A percentile compares a stretch with the other conserved stretches of the same genome.
These are phyloP conservation scores for Sordariomycetes sp. DNA, from an alignment of 2,329 filamentous ascomycete genomes.

Conservation along the genomic window DNA sequence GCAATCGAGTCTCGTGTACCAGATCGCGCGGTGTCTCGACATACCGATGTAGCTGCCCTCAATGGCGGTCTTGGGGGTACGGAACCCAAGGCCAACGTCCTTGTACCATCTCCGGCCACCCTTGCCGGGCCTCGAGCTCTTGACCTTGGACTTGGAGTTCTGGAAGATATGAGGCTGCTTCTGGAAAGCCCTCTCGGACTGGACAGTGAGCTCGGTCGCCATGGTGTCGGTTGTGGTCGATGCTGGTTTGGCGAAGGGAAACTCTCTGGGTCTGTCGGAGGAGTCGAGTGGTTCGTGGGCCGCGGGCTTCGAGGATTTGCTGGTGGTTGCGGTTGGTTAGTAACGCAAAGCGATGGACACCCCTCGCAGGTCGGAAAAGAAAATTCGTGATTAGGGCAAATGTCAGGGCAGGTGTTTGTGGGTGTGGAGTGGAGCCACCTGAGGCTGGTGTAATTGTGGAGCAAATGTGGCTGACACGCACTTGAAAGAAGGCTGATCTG, in stretches of 20 bases:
- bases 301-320: slow-evolving; percentile 5
- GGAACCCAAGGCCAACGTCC: slow-evolving; percentile 98
- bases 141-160: slow-evolving; percentile 87
- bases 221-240: slow-evolving; percentile 39
- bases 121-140: slow-evolving; percentile 80
- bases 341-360: background rate
- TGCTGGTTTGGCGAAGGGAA: background rate
- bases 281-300: slow-evolving; percentile 4
- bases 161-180: slow-evolving; percentile 99
- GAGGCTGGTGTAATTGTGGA: background rate
- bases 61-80: slow-evolving; percentile 97
- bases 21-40: slow-evolving; percentile 25
- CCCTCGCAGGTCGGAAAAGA: slow-evolving; percentile 2
- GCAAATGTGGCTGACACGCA: background rate
- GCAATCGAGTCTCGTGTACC: slow-evolving; percentile 7
- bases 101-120: slow-evolving; percentile 93
- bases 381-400: slow-evolving; percentile 6
- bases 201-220: slow-evolving; percentile 98
- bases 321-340: slow-evolving; percentile 6
- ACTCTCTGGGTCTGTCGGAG: background rate
- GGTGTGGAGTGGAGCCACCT: background rate
- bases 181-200: slow-evolving; percentile 99
- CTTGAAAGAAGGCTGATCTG: too few relatives aligned
- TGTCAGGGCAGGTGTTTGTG: slow-evolving; percentile 4
- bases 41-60: slow-evolving; percentile 98